Evolutionary conservation across 2,329 filamentous ascomycete species (phyloP).

Genomic region (Ceratocystis eucalypticola): DNA sequence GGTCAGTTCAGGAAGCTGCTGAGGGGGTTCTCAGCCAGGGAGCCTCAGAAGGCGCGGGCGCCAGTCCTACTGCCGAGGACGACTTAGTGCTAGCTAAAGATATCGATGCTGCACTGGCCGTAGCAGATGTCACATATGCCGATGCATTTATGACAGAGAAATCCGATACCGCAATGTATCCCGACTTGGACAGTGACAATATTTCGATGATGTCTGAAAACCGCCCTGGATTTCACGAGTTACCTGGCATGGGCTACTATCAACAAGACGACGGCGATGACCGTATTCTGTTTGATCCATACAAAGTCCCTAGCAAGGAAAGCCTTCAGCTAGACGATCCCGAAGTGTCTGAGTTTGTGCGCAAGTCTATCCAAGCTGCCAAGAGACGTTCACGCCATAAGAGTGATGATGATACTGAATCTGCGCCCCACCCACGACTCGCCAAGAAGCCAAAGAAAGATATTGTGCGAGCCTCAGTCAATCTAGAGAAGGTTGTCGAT

Average conservation of each 20-base stretch:
- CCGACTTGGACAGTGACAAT: constrained; percentile 35
- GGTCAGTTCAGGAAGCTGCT: constrained; percentile 28
- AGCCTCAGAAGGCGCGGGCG: not conserved
- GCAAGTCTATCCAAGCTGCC: constrained; percentile 39
- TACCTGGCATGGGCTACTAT: constrained; percentile 43
- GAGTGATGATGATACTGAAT: constrained; percentile 41
- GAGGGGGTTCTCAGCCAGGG: constrained; percentile 21
- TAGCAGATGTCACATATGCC: not conserved
- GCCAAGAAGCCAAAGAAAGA: constrained; percentile 4
- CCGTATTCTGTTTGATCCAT: constrained; percentile 46
- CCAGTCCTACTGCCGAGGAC: not conserved
- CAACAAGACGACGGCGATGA: constrained; percentile 44
- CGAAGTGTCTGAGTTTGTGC: constrained; percentile 41
- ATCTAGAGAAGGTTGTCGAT: not conserved
- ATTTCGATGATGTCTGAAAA: constrained; percentile 23
- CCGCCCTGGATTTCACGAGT: constrained; percentile 32
- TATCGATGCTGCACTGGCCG: not conserved
- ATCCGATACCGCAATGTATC: constrained; percentile 27
- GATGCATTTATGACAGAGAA: not conserved
- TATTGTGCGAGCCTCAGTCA: not conserved
- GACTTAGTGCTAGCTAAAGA: not conserved
- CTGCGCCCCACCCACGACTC: constrained; percentile 27
- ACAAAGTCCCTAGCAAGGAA: constrained; percentile 39
- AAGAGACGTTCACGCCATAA: constrained; percentile 41
- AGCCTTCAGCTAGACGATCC: constrained; percentile 32